Conservation (phyloP, 139 green algal genomes). For the Astrephomene gubernaculifera region DNA sequence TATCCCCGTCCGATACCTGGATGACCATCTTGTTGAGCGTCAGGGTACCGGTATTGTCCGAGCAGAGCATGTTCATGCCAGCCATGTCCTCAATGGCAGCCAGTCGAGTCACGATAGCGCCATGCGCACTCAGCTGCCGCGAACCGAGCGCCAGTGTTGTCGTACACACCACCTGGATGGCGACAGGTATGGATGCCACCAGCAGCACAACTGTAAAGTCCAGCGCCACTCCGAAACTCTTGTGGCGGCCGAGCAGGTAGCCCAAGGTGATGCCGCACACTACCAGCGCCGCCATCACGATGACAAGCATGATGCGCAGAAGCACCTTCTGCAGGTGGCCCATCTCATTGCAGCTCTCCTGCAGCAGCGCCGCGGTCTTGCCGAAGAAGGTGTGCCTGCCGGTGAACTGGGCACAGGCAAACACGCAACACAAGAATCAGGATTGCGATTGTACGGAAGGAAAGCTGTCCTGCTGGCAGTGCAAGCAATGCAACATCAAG, state of each 20-base stretch:
- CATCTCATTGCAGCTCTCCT: conserved; percentile 59
- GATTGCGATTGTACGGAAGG: too few species aligned
- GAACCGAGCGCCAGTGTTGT: conserved; percentile 88
- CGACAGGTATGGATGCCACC: conserved; percentile 82
- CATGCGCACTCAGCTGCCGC: conserved; percentile 68
- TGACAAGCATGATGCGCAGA: conserved; percentile 77
- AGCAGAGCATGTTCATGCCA: conserved; percentile 94
- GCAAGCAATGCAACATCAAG: too few species aligned
- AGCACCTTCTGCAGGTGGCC: conserved; percentile 85
- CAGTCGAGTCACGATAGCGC: conserved; percentile 89
- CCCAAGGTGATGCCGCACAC: conserved; percentile 77
- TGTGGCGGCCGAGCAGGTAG: conserved; percentile 68
- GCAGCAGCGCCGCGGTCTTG: conserved; percentile 86
- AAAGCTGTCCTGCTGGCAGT: too few species aligned
- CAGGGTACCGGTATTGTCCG: conserved; percentile 90
- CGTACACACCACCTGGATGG: conserved; percentile 85
- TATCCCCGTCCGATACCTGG: conserved; percentile 55
- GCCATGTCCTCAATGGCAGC: conserved; percentile 92
- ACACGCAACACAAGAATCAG: too few species aligned
- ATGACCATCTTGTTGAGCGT: conserved; percentile 94
- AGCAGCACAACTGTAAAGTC: conserved; percentile 73
- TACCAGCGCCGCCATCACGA: conserved; percentile 71
- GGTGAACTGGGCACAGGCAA: too few species aligned
- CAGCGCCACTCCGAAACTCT: conserved; percentile 15
- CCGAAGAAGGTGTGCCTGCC: conserved; percentile 89